Conservation (phyloP, 202 grass and related monocot genomes). For the Zizania palustris region DNA sequence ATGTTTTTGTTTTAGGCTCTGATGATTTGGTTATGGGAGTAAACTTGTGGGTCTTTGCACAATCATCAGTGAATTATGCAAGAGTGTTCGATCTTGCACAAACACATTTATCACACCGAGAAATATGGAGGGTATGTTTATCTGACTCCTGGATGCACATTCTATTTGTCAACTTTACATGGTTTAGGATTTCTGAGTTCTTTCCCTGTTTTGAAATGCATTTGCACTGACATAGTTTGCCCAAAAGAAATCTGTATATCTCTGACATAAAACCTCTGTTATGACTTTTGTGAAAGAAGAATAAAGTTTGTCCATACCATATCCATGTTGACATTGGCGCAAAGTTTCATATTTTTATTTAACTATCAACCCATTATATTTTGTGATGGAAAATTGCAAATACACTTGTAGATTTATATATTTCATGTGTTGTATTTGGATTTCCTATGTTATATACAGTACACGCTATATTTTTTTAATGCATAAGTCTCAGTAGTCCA, state of each 20-base stretch:
- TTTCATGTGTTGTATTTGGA: background rate
- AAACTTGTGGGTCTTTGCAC: slow-evolving; percentile 93
- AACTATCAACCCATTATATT: background rate
- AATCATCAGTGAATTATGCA: slow-evolving; percentile 84
- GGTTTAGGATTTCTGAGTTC: slow-evolving; percentile 4
- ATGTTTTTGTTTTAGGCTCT: slow-evolving; percentile 69
- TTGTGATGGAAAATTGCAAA: background rate
- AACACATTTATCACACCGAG: slow-evolving; percentile 79
- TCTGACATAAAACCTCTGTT: background rate
- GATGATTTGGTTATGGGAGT: slow-evolving; percentile 98
- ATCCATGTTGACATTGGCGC: background rate
- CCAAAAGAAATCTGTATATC: background rate
- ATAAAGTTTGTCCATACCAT: background rate
- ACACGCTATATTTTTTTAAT: background rate
- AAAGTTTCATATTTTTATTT: background rate
- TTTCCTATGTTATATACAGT: background rate
- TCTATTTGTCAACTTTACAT: background rate
- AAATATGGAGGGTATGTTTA: slow-evolving; percentile 93
- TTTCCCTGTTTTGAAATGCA: background rate
- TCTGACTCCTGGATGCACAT: slow-evolving; percentile 29
- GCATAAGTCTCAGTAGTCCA: background rate
- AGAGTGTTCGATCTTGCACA: slow-evolving; percentile 97
- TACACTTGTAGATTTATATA: background rate
- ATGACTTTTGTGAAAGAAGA: background rate
- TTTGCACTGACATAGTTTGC: background rate